phyloP scores from a whole-genome alignment of 2,329 filamentous ascomycete genomes.

The Fusarium anthophilum region DNA sequence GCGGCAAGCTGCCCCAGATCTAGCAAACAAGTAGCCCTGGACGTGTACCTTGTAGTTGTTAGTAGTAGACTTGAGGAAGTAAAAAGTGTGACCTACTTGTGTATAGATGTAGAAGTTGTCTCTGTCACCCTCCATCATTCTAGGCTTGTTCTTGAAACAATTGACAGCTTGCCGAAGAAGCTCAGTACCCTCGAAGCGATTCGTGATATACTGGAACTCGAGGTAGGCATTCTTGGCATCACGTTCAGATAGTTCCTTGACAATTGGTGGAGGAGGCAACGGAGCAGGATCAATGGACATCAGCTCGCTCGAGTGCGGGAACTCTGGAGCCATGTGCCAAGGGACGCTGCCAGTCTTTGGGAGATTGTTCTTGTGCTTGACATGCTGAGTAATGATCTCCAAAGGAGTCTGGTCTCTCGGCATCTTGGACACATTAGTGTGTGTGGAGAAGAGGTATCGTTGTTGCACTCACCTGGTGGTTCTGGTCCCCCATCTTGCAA shows the following conservation, averaged over 20 bases:
- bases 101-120: constrained; percentile 71
- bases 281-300: constrained; percentile 26
- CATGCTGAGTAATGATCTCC: constrained; percentile 22
- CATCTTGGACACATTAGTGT: constrained; percentile 6
- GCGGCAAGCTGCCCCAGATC: constrained; percentile 70
- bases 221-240: constrained; percentile 66
- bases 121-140: constrained; percentile 63
- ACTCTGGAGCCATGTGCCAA: constrained; percentile 35
- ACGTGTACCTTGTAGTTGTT: constrained; percentile 67
- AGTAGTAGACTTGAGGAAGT: background rate
- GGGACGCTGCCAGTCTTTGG: background rate
- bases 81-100: constrained; percentile 52
- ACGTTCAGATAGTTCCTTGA: constrained; percentile 5
- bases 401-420: background rate
- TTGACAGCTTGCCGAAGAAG: constrained; percentile 74
- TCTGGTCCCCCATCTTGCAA: background rate
- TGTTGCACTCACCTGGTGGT: background rate
- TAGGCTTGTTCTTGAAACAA: constrained; percentile 61
- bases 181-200: constrained; percentile 78
- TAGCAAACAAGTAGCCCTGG: constrained; percentile 70
- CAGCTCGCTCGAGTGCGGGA: constrained; percentile 40
- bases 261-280: constrained; percentile 13
- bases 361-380: background rate
- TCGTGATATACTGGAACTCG: constrained; percentile 75
- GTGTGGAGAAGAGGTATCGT: background rate